Evolutionary conservation across 2,329 filamentous ascomycete species (phyloP), one percentile per base, ranked within the genome.

Genomic region (Monilinia aucupariae): DNA sequence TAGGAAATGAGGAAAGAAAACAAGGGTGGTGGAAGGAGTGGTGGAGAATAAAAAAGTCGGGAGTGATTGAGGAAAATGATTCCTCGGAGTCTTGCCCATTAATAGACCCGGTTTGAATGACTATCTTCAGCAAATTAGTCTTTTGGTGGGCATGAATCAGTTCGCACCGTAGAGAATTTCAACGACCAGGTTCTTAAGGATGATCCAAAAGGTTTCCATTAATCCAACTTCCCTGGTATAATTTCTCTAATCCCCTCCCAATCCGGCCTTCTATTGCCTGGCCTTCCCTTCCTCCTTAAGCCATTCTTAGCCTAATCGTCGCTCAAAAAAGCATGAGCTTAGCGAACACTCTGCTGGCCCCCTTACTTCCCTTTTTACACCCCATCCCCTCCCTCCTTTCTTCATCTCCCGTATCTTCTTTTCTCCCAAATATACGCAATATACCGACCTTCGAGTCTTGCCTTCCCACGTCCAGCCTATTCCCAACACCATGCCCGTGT

Each of bases 21-120:
- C 39, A 47, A n/a, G 13, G n/a, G 27, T 56, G 53, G 53, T 56
- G 41, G 41, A 45, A 56, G 27, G 45, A 10, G 39, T 32, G 43
- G 25, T 56, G 53, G 53, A 32, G 15, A 56, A 45, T 10, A 20
- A 47, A 45, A 13, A 15, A 2, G 27, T 34, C 54, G 10, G 27
- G 30, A 34, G 54, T 56, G 27, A 8, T 56, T 47, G 41, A 56
- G 3, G 41, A 15, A 56, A 3, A 56, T 34, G 41, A 22, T 34
- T 34, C 13, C 27, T 27, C 54, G 9, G 54, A 56, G 47, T 56
- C 54, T 47, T 27, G 54, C 15, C 54, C 54, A 25, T 34, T 56
- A 34, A 34, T 56, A 34, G 27, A n/a, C 25, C 43, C 34, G 7
- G 13, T 30, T 56, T 56, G 41, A 22, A 34, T 25, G 17, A 12